phyloP scores from a whole-genome alignment of 2,329 filamentous ascomycete genomes.

The Sclerotinia glacialis region DNA sequence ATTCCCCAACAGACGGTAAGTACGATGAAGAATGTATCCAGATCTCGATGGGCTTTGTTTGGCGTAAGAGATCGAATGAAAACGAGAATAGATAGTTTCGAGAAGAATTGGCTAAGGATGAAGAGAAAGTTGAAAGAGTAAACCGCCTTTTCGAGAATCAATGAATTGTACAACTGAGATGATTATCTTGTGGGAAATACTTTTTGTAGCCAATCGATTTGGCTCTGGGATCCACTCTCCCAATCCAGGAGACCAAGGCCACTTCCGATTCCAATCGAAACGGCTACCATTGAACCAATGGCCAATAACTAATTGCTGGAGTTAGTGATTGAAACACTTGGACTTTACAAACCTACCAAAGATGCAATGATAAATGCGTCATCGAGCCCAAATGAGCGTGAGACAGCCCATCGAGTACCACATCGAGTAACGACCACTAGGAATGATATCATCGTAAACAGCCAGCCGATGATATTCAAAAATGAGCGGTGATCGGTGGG shows the following conservation, averaged over 20 bases:
- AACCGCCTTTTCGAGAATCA: neutral
- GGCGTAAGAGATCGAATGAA: conserved; percentile 15
- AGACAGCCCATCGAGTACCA: conserved; percentile 8
- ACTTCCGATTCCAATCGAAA: neutral
- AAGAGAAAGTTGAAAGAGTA: conserved; percentile 3
- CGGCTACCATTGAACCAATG: neutral
- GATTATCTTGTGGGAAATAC: neutral
- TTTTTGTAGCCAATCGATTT: neutral
- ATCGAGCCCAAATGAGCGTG: neutral
- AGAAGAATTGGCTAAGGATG: neutral
- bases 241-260: conserved; percentile 4
- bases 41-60: neutral
- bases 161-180: neutral
- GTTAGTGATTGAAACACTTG: neutral
- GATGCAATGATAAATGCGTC: neutral
- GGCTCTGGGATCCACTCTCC: neutral
- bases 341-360: neutral
- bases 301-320: neutral
- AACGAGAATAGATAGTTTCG: neutral
- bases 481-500: neutral
- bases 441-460: neutral
- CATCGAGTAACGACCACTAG: conserved; percentile 1
- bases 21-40: neutral
- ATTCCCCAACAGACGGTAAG: neutral
- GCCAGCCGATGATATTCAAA: neutral